Percentiles rank a stretch among this genome's conserved stretches.
These are phyloP conservation scores for Xylaria castorea DNA, from an alignment of 495 filamentous ascomycete genomes.

Conservation along the genomic window DNA sequence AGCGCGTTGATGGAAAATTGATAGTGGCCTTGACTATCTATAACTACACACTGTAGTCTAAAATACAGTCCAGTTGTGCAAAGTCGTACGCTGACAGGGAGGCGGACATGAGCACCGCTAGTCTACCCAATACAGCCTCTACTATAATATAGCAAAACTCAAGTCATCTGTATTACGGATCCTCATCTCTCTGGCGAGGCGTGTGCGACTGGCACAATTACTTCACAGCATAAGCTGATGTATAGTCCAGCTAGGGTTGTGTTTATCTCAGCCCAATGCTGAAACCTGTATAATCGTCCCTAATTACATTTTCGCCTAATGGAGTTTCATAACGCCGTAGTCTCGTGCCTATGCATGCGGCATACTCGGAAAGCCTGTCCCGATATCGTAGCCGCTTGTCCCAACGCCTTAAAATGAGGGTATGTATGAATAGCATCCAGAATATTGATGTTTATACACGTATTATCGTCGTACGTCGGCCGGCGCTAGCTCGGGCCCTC, in stretches of 20 bases:
- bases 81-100: not conserved
- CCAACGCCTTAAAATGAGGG: constrained; percentile 38
- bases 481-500: constrained; percentile 49
- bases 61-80: not conserved
- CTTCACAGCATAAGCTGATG: not conserved
- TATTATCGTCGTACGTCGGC: constrained; percentile 37
- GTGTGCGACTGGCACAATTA: not conserved
- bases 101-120: not conserved
- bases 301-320: not conserved
- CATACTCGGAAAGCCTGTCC: constrained; percentile 18
- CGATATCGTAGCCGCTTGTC: constrained; percentile 28
- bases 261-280: constrained; percentile 9
- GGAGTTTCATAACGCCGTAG: constrained; percentile 31
- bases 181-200: not conserved
- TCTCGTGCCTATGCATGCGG: constrained; percentile 25
- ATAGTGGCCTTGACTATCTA: not conserved
- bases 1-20: not conserved
- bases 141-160: not conserved
- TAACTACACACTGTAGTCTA: not conserved
- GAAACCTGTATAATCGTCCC: not conserved
- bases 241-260: not conserved
- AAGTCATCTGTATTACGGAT: not conserved
- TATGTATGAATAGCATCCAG: constrained; percentile 25
- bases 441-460: not conserved
- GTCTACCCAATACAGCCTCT: not conserved